These are phyloP conservation scores for Macrolepiota dolichaula DNA, from an alignment of 768 basidiomycete species.

Conservation along the genomic window DNA sequence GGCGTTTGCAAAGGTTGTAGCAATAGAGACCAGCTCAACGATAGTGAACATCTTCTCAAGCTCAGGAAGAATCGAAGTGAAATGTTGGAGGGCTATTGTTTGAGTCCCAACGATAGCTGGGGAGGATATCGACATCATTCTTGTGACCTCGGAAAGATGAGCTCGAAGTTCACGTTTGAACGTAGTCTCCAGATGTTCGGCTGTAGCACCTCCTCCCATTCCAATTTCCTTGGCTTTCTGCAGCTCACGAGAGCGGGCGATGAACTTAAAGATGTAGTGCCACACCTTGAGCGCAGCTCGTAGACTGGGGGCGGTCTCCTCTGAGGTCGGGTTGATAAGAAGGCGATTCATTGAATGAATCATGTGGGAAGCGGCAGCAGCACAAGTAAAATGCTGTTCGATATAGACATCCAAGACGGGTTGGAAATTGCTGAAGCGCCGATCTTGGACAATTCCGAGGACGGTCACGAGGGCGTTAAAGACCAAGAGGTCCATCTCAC, in stretches of 20 bases:
- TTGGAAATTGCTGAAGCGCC: constrained; percentile 93
- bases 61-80: constrained; percentile 88
- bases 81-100: constrained; percentile 90
- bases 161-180: constrained; percentile 83
- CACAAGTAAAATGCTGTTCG: constrained; percentile 80
- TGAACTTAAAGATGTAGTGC: constrained; percentile 96
- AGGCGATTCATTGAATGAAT: constrained; percentile 86
- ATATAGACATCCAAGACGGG: constrained; percentile 94
- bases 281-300: constrained; percentile 93
- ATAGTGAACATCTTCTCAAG: constrained; percentile 76
- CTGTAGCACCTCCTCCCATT: constrained; percentile 76
- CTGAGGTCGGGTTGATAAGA: constrained; percentile 65
- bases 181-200: constrained; percentile 77
- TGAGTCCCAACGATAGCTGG: constrained; percentile 94
- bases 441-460: constrained; percentile 88
- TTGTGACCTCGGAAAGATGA: constrained; percentile 78
- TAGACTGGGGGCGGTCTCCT: constrained; percentile 72
- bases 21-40: constrained; percentile 83
- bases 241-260: constrained; percentile 83
- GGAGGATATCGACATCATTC: constrained; percentile 79
- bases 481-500: constrained; percentile 81
- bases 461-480: constrained; percentile 91
- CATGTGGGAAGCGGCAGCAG: constrained; percentile 79
- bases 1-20: constrained; percentile 84
- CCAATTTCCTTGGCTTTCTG: constrained; percentile 81